Percentiles rank a stretch among this genome's conserved stretches.
Evolutionary conservation across 106 monocot species (phyloP).

Genomic region (Dioscorea zingiberensis): DNA sequence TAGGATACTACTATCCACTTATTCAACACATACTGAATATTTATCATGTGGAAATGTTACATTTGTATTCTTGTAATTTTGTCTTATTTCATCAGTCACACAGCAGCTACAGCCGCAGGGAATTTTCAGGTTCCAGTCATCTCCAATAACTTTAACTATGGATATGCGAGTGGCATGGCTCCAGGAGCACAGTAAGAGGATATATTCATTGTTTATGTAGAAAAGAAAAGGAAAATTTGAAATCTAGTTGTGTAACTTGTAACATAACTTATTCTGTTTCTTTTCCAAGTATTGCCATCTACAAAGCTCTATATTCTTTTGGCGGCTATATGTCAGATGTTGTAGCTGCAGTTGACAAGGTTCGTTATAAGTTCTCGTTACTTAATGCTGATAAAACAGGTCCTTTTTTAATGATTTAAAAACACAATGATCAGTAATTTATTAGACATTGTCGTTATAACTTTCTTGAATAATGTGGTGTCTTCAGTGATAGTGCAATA

Average conservation of each 20-base stretch:
- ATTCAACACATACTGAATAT: too few relatives aligned
- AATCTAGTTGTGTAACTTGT: neutral
- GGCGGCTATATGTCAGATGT: constrained; percentile 88
- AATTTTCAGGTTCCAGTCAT: constrained; percentile 40
- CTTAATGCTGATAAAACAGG: neutral
- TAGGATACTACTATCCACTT: too few relatives aligned
- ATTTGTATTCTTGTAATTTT: neutral
- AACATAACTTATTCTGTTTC: too few relatives aligned
- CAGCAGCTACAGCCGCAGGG: constrained; percentile 56
- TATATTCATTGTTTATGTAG: neutral
- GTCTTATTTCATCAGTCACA: constrained; percentile 33
- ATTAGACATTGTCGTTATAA: too few relatives aligned
- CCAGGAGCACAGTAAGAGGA: constrained; percentile 53
- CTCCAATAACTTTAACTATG: constrained; percentile 42
- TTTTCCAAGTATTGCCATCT: constrained; percentile 50
- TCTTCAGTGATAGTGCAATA: too few relatives aligned
- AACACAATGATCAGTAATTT: too few relatives aligned
- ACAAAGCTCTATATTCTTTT: constrained; percentile 69
- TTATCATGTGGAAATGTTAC: neutral
- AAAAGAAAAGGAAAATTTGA: neutral
- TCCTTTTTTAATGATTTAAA: too few relatives aligned
- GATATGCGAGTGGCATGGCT: constrained; percentile 68
- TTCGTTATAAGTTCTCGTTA: neutral
- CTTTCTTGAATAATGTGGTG: too few relatives aligned
- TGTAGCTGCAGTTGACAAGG: constrained; percentile 82